These are phyloP conservation scores for Fusarium solani-melongenae DNA, from an alignment of 2,329 filamentous ascomycete genomes.

Conservation along the genomic window DNA sequence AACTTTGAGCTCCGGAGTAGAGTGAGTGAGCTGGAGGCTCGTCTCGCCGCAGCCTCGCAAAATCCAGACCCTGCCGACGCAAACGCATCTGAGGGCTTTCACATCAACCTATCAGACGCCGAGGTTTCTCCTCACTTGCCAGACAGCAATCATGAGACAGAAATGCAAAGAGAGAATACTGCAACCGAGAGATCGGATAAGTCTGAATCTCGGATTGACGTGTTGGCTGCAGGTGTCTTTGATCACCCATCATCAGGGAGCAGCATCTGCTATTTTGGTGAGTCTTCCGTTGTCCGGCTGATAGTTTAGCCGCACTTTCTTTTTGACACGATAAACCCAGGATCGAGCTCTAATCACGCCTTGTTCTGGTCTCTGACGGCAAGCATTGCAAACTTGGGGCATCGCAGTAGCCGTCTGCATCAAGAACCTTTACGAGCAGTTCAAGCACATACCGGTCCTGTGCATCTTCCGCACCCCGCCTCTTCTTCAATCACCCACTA, in stretches of 20 bases:
- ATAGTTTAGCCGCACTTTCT: neutral
- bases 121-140: neutral
- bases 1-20: conserved; percentile 26
- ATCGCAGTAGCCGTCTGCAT: conserved; percentile 13
- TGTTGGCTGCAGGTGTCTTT: conserved; percentile 44
- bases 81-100: neutral
- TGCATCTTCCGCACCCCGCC: neutral
- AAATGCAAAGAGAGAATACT: neutral
- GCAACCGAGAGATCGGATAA: neutral
- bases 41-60: conserved; percentile 17
- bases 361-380: conserved; percentile 45
- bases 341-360: conserved; percentile 47
- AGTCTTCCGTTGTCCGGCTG: neutral
- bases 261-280: conserved; percentile 45
- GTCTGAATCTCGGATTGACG: conserved; percentile 40
- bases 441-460: neutral
- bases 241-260: conserved; percentile 38
- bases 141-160: neutral
- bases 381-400: conserved; percentile 43
- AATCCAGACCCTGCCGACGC: neutral
- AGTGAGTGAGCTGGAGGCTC: conserved; percentile 36
- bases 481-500: neutral
- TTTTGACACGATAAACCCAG: conserved; percentile 15
- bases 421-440: neutral
- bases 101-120: neutral